phyloP scores from a whole-genome alignment of 257 asterid genomes.

The Mitragyna speciosa region DNA sequence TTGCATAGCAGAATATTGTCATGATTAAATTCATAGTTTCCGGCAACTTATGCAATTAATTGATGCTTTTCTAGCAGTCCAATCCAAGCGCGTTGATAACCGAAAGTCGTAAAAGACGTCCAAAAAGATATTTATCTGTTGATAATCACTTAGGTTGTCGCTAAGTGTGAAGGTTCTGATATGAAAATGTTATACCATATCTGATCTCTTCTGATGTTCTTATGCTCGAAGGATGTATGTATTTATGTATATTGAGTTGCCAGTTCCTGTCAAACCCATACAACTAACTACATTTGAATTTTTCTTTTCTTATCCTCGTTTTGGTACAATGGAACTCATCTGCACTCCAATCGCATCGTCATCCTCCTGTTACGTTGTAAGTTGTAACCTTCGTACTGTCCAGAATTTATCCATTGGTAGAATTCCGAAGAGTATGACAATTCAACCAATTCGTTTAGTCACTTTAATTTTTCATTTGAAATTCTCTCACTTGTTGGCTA shows the following conservation, averaged over 20 bases:
- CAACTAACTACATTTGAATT: background rate
- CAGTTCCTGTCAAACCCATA: background rate
- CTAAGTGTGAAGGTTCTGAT: background rate
- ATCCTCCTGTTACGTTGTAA: background rate
- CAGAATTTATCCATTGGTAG: background rate
- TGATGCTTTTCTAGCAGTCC: background rate
- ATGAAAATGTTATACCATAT: background rate
- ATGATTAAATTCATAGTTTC: no score
- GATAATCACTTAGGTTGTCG: background rate
- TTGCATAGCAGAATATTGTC: no score
- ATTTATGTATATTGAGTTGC: background rate
- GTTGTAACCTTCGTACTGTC: conserved; percentile 3
- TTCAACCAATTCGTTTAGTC: background rate
- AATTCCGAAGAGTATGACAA: background rate
- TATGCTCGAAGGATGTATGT: background rate
- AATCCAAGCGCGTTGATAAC: no score
- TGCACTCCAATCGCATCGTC: conserved; percentile 2
- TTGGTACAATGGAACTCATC: background rate
- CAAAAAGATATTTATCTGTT: background rate
- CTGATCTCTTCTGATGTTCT: background rate
- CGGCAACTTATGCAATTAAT: background rate
- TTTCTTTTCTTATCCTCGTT: background rate
- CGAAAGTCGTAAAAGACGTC: background rate
- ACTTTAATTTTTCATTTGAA: no score
- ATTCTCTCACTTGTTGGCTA: background rate